Evolutionary conservation across 1,139 yeast genomes (phyloP).

Genomic region (Citeromyces hawaiiensis): DNA sequence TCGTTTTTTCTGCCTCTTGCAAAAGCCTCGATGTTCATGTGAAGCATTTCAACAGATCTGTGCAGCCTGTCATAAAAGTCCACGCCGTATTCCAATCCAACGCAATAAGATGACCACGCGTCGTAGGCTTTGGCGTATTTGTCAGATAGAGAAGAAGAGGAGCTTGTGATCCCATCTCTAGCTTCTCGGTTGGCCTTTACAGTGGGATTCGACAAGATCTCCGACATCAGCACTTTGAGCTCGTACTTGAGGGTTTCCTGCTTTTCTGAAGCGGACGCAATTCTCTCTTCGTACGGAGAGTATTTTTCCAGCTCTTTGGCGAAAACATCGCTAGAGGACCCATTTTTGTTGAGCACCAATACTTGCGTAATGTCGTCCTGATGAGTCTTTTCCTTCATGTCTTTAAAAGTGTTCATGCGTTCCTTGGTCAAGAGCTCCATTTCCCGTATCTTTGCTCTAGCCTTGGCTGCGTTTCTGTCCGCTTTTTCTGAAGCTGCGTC

Average conservation of each 20-base stretch:
- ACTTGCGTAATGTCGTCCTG: slow-evolving; percentile 78
- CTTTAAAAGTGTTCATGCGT: slow-evolving; percentile 45
- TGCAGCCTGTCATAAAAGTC: slow-evolving; percentile 49
- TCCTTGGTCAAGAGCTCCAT: slow-evolving; percentile 41
- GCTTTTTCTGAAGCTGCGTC: slow-evolving; percentile 23
- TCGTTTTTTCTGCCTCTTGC: slow-evolving; percentile 21
- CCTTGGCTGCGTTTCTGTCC: slow-evolving; percentile 22
- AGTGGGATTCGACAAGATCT: slow-evolving; percentile 31
- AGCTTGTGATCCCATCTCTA: slow-evolving; percentile 18
- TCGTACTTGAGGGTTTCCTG: slow-evolving; percentile 46
- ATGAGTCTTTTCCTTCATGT: slow-evolving; percentile 59
- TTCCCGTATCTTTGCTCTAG: slow-evolving; percentile 30
- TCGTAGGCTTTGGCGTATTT: slow-evolving; percentile 33
- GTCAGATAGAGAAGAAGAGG: slow-evolving; percentile 22
- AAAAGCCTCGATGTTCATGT: slow-evolving; percentile 21
- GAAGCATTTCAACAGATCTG: slow-evolving; percentile 26
- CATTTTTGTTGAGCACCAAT: slow-evolving; percentile 53
- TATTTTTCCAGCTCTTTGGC: slow-evolving; percentile 70
- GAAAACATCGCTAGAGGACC: slow-evolving; percentile 39
- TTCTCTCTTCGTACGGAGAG: slow-evolving; percentile 49
- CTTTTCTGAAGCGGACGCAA: slow-evolving; percentile 53
- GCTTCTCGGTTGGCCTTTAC: slow-evolving; percentile 23
- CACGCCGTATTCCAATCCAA: slow-evolving; percentile 48
- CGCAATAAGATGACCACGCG: slow-evolving; percentile 42
- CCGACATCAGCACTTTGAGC: slow-evolving; percentile 45